Evolutionary conservation across 2,329 filamentous ascomycete genomes (phyloP).

Genomic region (Fragosphaeria purpurea): DNA sequence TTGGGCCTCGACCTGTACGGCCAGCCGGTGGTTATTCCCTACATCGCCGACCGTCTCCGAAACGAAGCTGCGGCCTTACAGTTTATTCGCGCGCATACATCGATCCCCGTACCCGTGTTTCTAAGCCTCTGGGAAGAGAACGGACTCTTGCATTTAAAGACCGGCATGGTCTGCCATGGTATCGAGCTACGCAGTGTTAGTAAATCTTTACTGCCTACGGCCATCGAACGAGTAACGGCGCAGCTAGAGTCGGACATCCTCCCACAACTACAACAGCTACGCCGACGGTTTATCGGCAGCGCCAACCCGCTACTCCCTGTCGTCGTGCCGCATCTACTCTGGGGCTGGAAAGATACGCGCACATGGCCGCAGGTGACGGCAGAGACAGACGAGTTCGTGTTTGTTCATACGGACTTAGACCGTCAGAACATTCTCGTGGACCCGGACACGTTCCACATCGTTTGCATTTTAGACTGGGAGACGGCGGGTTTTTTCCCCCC

Average conservation of each 20-base stretch:
- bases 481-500: constrained; percentile 16
- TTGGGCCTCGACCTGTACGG: background rate
- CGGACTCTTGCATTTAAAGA: background rate
- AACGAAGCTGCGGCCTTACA: background rate
- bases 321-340: background rate
- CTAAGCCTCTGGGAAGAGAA: constrained; percentile 1
- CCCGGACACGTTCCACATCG: constrained; percentile 14
- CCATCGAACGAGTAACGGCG: background rate
- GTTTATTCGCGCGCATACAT: background rate
- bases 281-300: background rate
- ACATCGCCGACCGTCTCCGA: background rate
- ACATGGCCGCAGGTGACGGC: background rate
- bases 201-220: background rate
- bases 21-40: background rate
- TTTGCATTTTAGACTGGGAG: constrained; percentile 17
- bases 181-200: background rate
- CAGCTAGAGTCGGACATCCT: background rate
- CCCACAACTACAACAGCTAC: background rate
- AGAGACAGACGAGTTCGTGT: constrained; percentile 10
- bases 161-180: background rate
- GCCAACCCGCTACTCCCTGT: background rate
- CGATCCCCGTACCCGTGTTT: background rate
- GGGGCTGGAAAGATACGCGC: background rate
- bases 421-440: constrained; percentile 16
- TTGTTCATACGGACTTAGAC: constrained; percentile 14